Percentiles rank a stretch among this genome's conserved stretches.
Conservation (phyloP, 2,329 filamentous ascomycete species). For the Xylariaceae sp. region DNA sequence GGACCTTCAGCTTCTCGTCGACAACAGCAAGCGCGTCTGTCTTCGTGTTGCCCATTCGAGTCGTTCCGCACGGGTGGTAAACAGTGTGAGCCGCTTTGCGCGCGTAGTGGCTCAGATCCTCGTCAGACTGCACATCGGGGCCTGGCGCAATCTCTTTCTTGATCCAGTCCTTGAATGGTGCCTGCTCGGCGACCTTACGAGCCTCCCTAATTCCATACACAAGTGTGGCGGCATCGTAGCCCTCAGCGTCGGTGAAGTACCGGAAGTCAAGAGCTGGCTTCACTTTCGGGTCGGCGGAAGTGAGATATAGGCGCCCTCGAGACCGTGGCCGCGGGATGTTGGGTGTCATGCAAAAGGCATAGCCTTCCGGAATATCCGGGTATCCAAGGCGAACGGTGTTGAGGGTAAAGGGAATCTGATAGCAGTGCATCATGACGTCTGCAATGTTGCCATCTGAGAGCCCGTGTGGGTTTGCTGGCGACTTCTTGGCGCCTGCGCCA, state of each 20-base stretch:
- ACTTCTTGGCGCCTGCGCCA: slow-evolving; percentile 56
- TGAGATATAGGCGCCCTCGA: slow-evolving; percentile 71
- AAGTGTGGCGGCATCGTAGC: slow-evolving; percentile 77
- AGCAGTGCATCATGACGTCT: slow-evolving; percentile 95
- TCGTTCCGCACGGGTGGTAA: slow-evolving; percentile 84
- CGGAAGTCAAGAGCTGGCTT: slow-evolving; percentile 84
- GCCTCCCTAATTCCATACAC: slow-evolving; percentile 72
- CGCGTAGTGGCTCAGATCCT: slow-evolving; percentile 76
- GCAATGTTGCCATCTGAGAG: slow-evolving; percentile 66
- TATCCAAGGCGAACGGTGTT: slow-evolving; percentile 80
- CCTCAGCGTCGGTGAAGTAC: slow-evolving; percentile 82
- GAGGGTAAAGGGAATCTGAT: slow-evolving; percentile 86
- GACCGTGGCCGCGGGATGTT: slow-evolving; percentile 82
- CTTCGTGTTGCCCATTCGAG: slow-evolving; percentile 75
- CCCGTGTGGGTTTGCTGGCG: slow-evolving; percentile 43
- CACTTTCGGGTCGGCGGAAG: slow-evolving; percentile 65
- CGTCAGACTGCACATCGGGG: slow-evolving; percentile 66
- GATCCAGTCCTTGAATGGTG: slow-evolving; percentile 77
- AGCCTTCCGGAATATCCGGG: slow-evolving; percentile 55
- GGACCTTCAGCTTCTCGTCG: slow-evolving; percentile 66
- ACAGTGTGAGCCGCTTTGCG: slow-evolving; percentile 79
- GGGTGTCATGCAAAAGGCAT: slow-evolving; percentile 90
- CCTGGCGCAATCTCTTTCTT: slow-evolving; percentile 78
- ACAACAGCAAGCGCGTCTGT: slow-evolving; percentile 72
- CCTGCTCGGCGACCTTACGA: slow-evolving; percentile 68